Evolutionary conservation across 1,284 basidiomycete genomes (phyloP).

Genomic region (Puccinia coronata): DNA sequence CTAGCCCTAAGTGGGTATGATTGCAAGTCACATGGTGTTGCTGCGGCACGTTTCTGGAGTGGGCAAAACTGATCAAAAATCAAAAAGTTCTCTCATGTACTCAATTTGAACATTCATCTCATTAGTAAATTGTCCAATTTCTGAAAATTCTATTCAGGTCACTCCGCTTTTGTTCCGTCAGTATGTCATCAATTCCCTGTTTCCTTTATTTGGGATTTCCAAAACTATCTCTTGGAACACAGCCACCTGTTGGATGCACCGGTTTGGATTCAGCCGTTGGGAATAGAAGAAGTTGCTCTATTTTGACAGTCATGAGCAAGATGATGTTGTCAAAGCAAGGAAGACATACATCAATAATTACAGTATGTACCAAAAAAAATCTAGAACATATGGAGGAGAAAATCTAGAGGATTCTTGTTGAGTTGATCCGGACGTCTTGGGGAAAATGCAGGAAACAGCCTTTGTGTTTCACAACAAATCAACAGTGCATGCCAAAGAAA

Average conservation of each 20-base stretch:
- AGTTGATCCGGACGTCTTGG: not conserved
- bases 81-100: too few relatives aligned
- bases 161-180: not conserved
- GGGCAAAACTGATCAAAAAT: not conserved
- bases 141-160: not conserved
- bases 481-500: not conserved
- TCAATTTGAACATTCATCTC: too few relatives aligned
- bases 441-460: not conserved
- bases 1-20: too few relatives aligned
- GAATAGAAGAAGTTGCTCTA: conserved; percentile 1
- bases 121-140: too few relatives aligned
- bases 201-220: not conserved
- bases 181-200: not conserved
- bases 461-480: conserved; percentile 1
- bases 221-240: not conserved
- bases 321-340: not conserved
- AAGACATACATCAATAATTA: conserved; percentile 19
- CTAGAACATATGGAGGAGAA: not conserved
- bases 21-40: too few relatives aligned
- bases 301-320: not conserved
- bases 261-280: not conserved
- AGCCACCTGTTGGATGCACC: not conserved
- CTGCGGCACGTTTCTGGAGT: too few relatives aligned
- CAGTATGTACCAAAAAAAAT: not conserved
- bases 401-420: not conserved